A percentile compares a stretch with the other conserved stretches of the same genome.
These are phyloP conservation scores for Podospora sp. DNA, from an alignment of 495 filamentous ascomycete genomes.

Conservation along the genomic window DNA sequence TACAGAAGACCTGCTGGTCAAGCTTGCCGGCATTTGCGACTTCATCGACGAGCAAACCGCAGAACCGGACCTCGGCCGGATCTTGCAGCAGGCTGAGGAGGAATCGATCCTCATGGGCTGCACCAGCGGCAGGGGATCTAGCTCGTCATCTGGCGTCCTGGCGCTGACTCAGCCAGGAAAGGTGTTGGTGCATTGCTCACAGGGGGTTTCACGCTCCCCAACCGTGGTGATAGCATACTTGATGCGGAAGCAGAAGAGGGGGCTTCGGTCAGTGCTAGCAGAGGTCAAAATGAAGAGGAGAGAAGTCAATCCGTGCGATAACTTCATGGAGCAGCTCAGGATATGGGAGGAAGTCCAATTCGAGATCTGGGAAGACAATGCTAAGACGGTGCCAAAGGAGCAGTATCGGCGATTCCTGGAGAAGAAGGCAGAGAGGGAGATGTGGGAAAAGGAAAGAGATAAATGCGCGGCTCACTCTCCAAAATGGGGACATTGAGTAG, in stretches of 20 bases:
- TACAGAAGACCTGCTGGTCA: slow-evolving; percentile 39
- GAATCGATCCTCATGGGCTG: neutral
- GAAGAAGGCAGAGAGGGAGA: neutral
- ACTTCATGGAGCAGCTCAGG: slow-evolving; percentile 25
- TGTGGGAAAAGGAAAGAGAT: neutral
- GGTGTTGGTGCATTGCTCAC: slow-evolving; percentile 21
- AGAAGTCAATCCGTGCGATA: slow-evolving; percentile 11
- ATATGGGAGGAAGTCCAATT: slow-evolving; percentile 25
- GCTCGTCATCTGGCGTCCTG: neutral
- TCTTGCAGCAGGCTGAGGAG: neutral
- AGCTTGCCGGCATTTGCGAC: slow-evolving; percentile 43
- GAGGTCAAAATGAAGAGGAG: neutral
- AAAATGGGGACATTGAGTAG: neutral
- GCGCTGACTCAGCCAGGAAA: neutral
- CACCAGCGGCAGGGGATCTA: neutral
- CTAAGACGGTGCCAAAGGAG: slow-evolving; percentile 18
- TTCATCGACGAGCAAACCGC: slow-evolving; percentile 37
- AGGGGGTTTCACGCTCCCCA: slow-evolving; percentile 14
- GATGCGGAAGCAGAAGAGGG: slow-evolving; percentile 17
- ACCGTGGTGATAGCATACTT: slow-evolving; percentile 20
- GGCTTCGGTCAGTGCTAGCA: neutral
- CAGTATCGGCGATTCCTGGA: slow-evolving; percentile 9
- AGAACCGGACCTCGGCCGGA: neutral
- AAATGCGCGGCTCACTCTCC: neutral
- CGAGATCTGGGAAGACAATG: slow-evolving; percentile 24